phyloP scores from a whole-genome alignment of 768 basidiomycete species.

The Kwoniella pini region DNA sequence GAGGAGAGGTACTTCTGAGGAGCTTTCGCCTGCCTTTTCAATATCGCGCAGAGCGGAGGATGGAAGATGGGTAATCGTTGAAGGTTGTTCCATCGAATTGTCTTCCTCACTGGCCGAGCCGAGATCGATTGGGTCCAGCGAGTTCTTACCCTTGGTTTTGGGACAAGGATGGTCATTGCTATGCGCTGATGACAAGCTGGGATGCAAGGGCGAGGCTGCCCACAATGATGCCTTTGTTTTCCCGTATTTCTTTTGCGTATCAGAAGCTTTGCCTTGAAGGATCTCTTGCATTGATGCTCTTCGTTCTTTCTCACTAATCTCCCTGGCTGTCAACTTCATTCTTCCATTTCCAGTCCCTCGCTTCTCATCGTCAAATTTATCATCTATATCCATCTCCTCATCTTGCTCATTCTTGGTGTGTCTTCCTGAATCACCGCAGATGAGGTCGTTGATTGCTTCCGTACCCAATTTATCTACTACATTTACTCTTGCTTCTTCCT shows the following conservation, averaged over 20 bases:
- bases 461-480: not conserved
- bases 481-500: not conserved
- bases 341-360: not conserved
- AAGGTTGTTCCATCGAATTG: not conserved
- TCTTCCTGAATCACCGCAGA: not conserved
- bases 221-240: too few relatives aligned
- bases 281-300: not conserved
- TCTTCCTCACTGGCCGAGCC: not conserved
- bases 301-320: not conserved
- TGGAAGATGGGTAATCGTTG: constrained; percentile 17
- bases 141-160: too few relatives aligned
- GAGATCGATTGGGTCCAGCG: too few relatives aligned
- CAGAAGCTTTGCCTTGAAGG: not conserved
- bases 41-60: not conserved
- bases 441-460: not conserved
- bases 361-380: too few relatives aligned
- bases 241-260: not conserved
- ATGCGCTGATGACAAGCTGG: too few relatives aligned
- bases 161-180: not conserved
- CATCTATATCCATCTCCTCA: too few relatives aligned
- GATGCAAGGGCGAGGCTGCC: too few relatives aligned
- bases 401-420: too few relatives aligned
- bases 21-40: not conserved
- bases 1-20: constrained; percentile 23
- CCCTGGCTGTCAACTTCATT: not conserved